Evolutionary conservation across 192 early-diverging fungal genomes (phyloP), one percentile per base, ranked within the genome.

Genomic region (Paraglomus brasilianum): DNA sequence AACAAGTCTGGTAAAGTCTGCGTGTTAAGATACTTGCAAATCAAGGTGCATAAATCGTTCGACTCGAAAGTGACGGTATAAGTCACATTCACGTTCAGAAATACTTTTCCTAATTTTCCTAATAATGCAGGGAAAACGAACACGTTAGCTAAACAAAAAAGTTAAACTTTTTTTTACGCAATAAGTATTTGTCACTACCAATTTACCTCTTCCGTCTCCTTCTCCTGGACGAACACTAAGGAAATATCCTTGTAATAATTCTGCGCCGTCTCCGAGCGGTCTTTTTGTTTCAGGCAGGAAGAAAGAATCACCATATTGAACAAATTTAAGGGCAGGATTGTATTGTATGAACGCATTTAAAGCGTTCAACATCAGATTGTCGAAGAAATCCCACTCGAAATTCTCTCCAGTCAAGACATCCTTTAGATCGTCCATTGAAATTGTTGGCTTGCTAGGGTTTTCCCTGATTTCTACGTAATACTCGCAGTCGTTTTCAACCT

Each of bases 221-320:
- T 82, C 61, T 2, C 88, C 83, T 0, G 93, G 90, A 0, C 88
- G 82, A 36, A 95, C 75, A 56, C 86, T 88, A 62, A 92, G 89
- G 66, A 91, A 92, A 67, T 91, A 88, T 7, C 94, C 94, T 53
- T 86, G 84, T 92, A 92, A 94, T 15, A 92, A 79, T 72, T 93
- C 89, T 30, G 91, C 78, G 19, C 93, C 91, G 15, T 91, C 88
- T 1, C 78, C 78, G 4, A 80, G 70, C 13, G 74, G 14, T 36
- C 56, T 61, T 9, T 72, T 56, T 38, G 66, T 66, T 8, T 51
- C 36, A 14, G 73, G 64, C 7, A 43, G 49, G 24, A 44, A 77
- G 1, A 69, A 72, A 0, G 73, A 77, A 39, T 76, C 71, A 21
- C 73, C 73, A 39, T 64, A 43, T 57, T 58, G 74, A 7, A 71